Conservation (phyloP, 164 flowering plant species). For the Umbilicus rupestris region DNA sequence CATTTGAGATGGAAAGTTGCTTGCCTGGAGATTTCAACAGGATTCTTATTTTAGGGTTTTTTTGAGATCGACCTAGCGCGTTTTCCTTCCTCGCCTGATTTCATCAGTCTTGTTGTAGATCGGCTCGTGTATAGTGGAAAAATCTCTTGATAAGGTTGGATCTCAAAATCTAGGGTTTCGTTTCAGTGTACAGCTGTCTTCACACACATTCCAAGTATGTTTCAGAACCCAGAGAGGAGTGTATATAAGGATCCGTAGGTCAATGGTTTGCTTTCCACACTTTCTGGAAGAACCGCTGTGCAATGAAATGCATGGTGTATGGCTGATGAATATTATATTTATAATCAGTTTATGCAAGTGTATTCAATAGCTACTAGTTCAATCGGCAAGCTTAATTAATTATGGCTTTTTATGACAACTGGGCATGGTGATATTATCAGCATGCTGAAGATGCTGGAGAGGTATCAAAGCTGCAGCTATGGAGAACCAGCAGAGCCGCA, state of each 20-base stretch:
- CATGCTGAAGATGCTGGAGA: slow-evolving; percentile 2
- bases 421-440: background rate
- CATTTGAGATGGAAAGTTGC: too few relatives aligned
- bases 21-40: too few relatives aligned
- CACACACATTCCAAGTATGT: background rate
- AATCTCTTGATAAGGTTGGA: background rate
- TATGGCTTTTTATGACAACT: background rate
- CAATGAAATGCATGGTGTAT: background rate
- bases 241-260: background rate
- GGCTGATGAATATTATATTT: background rate
- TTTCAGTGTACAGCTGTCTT: too few relatives aligned
- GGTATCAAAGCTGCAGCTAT: slow-evolving; percentile 8
- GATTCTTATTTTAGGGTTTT: too few relatives aligned
- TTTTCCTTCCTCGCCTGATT: too few relatives aligned
- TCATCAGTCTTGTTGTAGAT: too few relatives aligned
- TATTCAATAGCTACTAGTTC: too few relatives aligned
- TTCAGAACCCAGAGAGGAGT: background rate
- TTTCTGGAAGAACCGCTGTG: background rate
- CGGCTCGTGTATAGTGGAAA: too few relatives aligned
- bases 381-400: too few relatives aligned
- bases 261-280: background rate
- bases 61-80: too few relatives aligned
- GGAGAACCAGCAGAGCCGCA: background rate
- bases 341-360: too few relatives aligned
- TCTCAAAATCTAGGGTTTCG: background rate